Percentiles rank a stretch among this genome's conserved stretches.
Conservation (phyloP, 1,284 basidiomycete species). For the Cerrena zonata region DNA sequence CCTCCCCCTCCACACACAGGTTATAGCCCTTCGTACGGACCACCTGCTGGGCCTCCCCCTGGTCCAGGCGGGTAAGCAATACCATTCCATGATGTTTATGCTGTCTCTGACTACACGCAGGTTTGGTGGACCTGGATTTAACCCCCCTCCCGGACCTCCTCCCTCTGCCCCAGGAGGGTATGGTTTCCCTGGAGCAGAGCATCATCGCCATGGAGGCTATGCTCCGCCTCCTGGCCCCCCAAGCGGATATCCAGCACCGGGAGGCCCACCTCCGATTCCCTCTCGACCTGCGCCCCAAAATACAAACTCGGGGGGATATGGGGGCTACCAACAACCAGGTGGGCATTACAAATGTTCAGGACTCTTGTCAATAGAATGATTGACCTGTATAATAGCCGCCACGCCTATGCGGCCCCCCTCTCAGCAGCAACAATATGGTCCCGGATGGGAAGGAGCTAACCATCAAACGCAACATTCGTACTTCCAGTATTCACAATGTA, state of each 20-base stretch:
- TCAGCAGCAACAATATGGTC: constrained; percentile 64
- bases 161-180: constrained; percentile 17
- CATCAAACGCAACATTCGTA: constrained; percentile 42
- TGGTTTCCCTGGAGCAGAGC: not conserved
- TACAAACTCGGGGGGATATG: constrained; percentile 19
- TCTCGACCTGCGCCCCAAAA: not conserved
- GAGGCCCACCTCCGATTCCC: constrained; percentile 9
- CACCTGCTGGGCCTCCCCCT: constrained; percentile 24
- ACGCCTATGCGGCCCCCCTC: constrained; percentile 54
- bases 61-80: constrained; percentile 7
- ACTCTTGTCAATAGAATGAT: constrained; percentile 23
- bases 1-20: constrained; percentile 27
- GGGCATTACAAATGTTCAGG: too few relatives aligned
- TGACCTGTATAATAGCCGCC: constrained; percentile 18
- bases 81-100: not conserved
- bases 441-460: constrained; percentile 47
- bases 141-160: constrained; percentile 14
- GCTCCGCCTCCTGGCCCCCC: constrained; percentile 3
- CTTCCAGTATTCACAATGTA: constrained; percentile 85
- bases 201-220: constrained; percentile 12
- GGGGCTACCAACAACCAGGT: constrained; percentile 23
- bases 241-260: too few relatives aligned
- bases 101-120: constrained; percentile 4
- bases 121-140: not conserved
- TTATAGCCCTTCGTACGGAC: constrained; percentile 20